These are phyloP conservation scores for Coleophoma cylindrospora DNA, from an alignment of 2,329 filamentous ascomycete species.

Conservation along the genomic window DNA sequence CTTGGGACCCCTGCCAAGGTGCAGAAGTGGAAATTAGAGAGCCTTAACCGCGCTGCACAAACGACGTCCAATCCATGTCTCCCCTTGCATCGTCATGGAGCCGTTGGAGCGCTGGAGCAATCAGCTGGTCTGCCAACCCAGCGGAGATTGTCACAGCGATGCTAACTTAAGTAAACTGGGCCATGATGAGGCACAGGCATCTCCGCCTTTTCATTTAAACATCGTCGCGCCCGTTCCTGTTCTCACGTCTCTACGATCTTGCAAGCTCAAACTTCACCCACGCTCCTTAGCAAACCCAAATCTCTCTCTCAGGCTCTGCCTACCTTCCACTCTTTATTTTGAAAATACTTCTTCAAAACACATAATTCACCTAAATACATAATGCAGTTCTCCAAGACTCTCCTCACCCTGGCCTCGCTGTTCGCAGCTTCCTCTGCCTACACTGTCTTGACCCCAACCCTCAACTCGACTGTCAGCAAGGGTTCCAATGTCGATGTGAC, in stretches of 20 bases:
- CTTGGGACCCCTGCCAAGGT: no score
- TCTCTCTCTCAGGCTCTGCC: slow-evolving; percentile 1
- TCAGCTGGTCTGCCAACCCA: not conserved
- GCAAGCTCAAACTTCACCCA: not conserved
- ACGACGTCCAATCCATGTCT: no score
- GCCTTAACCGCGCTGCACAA: no score
- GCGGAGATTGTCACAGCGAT: not conserved
- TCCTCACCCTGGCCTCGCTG: not conserved
- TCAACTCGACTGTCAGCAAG: slow-evolving; percentile 31
- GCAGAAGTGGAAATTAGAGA: no score
- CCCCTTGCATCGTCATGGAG: no score
- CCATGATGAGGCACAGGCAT: not conserved
- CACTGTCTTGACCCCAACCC: slow-evolving; percentile 18
- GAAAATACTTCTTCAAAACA: not conserved
- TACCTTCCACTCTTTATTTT: not conserved
- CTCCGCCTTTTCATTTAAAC: not conserved
- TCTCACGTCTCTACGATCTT: not conserved
- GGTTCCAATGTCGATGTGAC: slow-evolving; percentile 28
- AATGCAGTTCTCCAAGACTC: slow-evolving; percentile 3
- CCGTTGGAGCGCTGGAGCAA: not conserved
- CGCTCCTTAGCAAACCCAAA: not conserved
- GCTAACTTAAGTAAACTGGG: not conserved
- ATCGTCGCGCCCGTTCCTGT: slow-evolving; percentile 32
- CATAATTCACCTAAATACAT: slow-evolving; percentile 1
- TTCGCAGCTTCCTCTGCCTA: slow-evolving; percentile 2